Base-by-base conservation (phyloP, 495 filamentous ascomycete genomes). In the Parathielavia hyrcaniae region DNA sequence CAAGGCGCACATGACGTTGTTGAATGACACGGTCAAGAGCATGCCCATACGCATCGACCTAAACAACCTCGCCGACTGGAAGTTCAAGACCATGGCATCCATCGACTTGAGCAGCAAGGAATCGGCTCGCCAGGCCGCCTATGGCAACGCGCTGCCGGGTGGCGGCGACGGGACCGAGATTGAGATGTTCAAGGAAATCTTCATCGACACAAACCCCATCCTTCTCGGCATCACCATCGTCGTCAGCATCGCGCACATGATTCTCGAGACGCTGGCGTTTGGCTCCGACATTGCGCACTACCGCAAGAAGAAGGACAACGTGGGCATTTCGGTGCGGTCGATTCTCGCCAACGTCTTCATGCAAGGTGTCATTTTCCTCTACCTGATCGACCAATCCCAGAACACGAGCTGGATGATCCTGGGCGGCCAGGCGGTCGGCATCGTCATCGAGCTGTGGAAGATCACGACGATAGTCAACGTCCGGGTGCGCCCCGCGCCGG, bases 371-470 rank as follows among this genome's bases (percentile, higher is more conserved):
- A 96, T 98, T 71, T 96, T 98, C 81, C 83, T 98, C 26, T 98
- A 98, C 72, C 80, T 98, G n/a, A 76, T 98, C 67, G 93, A 98
- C 74, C 97, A 98, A 72, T 95, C 88, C 59, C 89, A 96, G 17
- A 91, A 92, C 67, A 98, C 93, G 6, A 93, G 88, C 47, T 98
- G 93, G 92, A 97, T 97, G 92, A 97, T 98, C 65, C 79, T 98
- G 20, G 86, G 90, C 40, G 86, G 89, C 14, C 93, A 98, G 73
- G 93, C 89, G 36, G 84, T 93, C 53, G 92, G 93, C 39, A 98
- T 98, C 61, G 67, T 96, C 10, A 84, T 98, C 53, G 93, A 98
- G 75, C 85, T 93, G 17, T 98, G 93, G 93, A 98, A 98, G 69
- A 83, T 98, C 68, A 98, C 93, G n/a, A 97, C 96, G 54, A 84